Evolutionary conservation across 2,329 filamentous ascomycete species (phyloP).

Genomic region (Didymella lethalis): DNA sequence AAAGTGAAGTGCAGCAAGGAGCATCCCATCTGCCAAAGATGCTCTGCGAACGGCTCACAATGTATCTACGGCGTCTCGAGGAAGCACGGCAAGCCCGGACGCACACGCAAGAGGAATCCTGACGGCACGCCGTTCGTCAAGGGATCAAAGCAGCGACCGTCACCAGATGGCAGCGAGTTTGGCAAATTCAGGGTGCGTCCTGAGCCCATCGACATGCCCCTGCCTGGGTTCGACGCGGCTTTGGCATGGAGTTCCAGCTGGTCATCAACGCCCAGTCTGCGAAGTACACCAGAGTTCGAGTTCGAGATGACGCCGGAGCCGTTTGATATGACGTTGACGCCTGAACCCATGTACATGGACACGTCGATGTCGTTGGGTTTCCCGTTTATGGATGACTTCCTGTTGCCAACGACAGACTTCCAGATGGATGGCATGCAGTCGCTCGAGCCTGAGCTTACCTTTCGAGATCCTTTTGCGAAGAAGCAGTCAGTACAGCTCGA

Average conservation of each 20-base stretch:
- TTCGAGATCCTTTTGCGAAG: slow-evolving; percentile 41
- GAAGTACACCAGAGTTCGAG: slow-evolving; percentile 37
- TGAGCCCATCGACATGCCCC: slow-evolving; percentile 31
- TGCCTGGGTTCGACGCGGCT: slow-evolving; percentile 27
- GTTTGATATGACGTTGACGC: slow-evolving; percentile 32
- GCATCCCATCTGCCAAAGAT: slow-evolving; percentile 46
- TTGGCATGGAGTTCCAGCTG: slow-evolving; percentile 36
- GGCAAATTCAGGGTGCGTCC: slow-evolving; percentile 38
- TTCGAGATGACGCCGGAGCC: slow-evolving; percentile 42
- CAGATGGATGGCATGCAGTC: slow-evolving; percentile 28
- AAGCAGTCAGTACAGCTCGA: slow-evolving; percentile 37
- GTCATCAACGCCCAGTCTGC: slow-evolving; percentile 39
- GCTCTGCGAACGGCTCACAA: slow-evolving; percentile 36
- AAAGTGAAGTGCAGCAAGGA: slow-evolving; percentile 51
- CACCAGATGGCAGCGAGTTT: slow-evolving; percentile 41
- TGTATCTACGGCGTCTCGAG: slow-evolving; percentile 48
- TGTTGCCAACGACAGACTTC: slow-evolving; percentile 26
- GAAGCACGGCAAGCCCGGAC: slow-evolving; percentile 48
- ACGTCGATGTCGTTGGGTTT: slow-evolving; percentile 24
- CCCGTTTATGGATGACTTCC: slow-evolving; percentile 35
- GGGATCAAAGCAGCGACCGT: slow-evolving; percentile 39
- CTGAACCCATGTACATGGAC: slow-evolving; percentile 39
- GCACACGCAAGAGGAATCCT: slow-evolving; percentile 43
- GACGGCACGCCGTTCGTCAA: slow-evolving; percentile 45
- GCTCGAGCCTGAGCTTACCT: slow-evolving; percentile 35